These are phyloP conservation scores for Xylaria sp. DNA, from an alignment of 2,329 filamentous ascomycete species.

Conservation along the genomic window DNA sequence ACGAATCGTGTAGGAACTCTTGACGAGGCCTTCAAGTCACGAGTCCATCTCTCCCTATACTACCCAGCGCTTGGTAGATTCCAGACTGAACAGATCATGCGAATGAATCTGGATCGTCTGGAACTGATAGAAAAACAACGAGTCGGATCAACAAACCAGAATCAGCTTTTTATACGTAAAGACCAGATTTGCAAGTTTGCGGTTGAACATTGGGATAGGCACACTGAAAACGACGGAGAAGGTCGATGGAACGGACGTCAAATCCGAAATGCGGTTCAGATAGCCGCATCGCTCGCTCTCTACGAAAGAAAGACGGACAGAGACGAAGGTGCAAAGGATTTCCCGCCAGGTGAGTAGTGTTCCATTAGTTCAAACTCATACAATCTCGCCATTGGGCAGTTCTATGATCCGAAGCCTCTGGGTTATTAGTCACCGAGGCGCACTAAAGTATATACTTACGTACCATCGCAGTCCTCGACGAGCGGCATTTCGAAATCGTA, in stretches of 20 bases:
- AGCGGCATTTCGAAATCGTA: slow-evolving; percentile 6
- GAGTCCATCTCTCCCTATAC: slow-evolving; percentile 45
- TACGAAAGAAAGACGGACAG: slow-evolving; percentile 10
- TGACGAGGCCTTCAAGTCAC: slow-evolving; percentile 49
- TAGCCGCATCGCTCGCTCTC: slow-evolving; percentile 20
- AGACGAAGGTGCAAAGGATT: neutral
- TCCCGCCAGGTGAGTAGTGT: neutral
- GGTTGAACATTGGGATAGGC: slow-evolving; percentile 3
- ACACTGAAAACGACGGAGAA: neutral
- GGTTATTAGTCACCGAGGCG: too few species aligned
- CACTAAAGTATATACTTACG: too few species aligned
- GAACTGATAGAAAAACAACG: neutral
- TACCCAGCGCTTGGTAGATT: slow-evolving; percentile 36
- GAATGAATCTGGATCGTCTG: slow-evolving; percentile 6
- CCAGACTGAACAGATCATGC: slow-evolving; percentile 9
- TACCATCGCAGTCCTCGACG: neutral
- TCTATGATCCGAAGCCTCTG: too few species aligned
- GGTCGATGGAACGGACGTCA: slow-evolving; percentile 26
- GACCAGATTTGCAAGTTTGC: slow-evolving; percentile 6
- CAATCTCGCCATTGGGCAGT: too few species aligned
- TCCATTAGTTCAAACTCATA: neutral
- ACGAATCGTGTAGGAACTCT: slow-evolving; percentile 49
- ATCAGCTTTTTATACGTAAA: slow-evolving; percentile 4
- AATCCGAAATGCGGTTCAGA: slow-evolving; percentile 22
- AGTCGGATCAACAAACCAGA: neutral